phyloP scores from a whole-genome alignment of 805 yeast species.

The Myxozyma geophila region DNA sequence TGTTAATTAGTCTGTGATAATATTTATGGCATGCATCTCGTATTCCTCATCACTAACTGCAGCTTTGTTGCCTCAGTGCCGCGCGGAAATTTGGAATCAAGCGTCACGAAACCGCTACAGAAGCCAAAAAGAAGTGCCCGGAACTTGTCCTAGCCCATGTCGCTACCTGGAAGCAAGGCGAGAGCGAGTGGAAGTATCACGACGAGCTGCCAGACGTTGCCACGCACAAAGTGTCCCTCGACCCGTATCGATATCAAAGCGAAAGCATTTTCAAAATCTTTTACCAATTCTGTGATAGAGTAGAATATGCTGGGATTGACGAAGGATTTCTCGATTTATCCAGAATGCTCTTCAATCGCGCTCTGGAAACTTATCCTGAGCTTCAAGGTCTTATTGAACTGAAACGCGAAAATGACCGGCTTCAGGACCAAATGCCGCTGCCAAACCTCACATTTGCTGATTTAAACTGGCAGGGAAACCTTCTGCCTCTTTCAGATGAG shows the following conservation, averaged over 20 bases:
- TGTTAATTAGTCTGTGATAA: slow-evolving; percentile 51
- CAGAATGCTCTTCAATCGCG: slow-evolving; percentile 54
- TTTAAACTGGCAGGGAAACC: slow-evolving; percentile 43
- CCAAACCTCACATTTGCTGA: slow-evolving; percentile 46
- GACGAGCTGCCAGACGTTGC: slow-evolving; percentile 56
- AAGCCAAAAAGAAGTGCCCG: slow-evolving; percentile 79
- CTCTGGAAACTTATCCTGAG: slow-evolving; percentile 55
- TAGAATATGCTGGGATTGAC: slow-evolving; percentile 95
- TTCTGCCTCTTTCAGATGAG: slow-evolving; percentile 37
- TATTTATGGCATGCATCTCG: not conserved
- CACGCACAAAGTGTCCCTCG: slow-evolving; percentile 81
- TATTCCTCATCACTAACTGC: not conserved
- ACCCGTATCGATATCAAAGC: slow-evolving; percentile 88
- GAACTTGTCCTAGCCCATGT: slow-evolving; percentile 81
- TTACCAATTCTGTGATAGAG: slow-evolving; percentile 59
- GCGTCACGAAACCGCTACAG: slow-evolving; percentile 71
- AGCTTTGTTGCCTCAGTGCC: slow-evolving; percentile 58
- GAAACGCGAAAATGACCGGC: slow-evolving; percentile 6
- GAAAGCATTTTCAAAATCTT: slow-evolving; percentile 74
- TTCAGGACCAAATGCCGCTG: slow-evolving; percentile 49
- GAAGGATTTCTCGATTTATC: slow-evolving; percentile 91
- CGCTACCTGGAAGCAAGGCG: slow-evolving; percentile 89
- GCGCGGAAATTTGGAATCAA: slow-evolving; percentile 83
- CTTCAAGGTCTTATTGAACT: slow-evolving; percentile 38
- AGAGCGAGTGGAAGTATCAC: slow-evolving; percentile 77